Evolutionary conservation across 805 yeast genomes (phyloP).

Genomic region (Kuraishia cidri): DNA sequence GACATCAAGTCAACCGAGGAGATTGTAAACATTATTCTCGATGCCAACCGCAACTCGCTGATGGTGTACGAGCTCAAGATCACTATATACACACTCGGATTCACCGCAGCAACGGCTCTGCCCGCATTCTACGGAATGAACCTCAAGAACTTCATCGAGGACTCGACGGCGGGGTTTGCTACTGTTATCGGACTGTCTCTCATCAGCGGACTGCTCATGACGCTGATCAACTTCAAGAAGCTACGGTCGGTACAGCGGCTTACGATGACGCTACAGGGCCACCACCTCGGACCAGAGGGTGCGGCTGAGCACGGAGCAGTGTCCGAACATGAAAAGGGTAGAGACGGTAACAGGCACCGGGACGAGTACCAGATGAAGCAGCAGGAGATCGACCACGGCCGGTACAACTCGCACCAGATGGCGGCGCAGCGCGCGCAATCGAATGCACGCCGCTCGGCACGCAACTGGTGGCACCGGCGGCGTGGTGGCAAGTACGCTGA

Average conservation of each 20-base stretch:
- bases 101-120: conserved; percentile 73
- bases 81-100: conserved; percentile 76
- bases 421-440: neutral
- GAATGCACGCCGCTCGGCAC: neutral
- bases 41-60: conserved; percentile 82
- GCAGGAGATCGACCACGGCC: conserved; percentile 1
- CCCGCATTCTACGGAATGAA: conserved; percentile 93
- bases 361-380: neutral
- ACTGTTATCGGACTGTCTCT: conserved; percentile 43
- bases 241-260: conserved; percentile 55
- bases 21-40: conserved; percentile 83
- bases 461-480: neutral
- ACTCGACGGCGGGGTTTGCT: conserved; percentile 54
- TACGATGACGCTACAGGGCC: conserved; percentile 31
- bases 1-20: conserved; percentile 91
- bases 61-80: conserved; percentile 82
- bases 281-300: neutral
- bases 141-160: conserved; percentile 69
- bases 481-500: conserved; percentile 11
- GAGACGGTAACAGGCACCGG: neutral
- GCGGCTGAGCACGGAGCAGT: neutral
- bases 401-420: conserved; percentile 1
- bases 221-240: conserved; percentile 46
- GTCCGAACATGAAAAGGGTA: neutral
- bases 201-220: conserved; percentile 43